Evolutionary conservation across 2,329 filamentous ascomycete species (phyloP).

Genomic region (Ophiostoma himal-ulmi): DNA sequence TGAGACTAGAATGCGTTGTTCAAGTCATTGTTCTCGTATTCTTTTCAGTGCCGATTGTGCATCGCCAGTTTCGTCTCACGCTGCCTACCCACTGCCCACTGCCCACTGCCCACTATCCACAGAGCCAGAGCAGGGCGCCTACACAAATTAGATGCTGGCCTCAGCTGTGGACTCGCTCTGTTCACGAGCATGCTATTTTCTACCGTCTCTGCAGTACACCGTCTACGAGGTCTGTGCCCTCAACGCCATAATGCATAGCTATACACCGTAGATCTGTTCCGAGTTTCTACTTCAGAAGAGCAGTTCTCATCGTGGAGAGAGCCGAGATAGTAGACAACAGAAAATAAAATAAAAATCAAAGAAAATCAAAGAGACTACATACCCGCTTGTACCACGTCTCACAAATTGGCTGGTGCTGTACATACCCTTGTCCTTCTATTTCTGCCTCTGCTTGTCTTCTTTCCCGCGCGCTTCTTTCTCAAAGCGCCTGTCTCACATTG

Average conservation of each 20-base stretch:
- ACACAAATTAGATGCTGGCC: background rate
- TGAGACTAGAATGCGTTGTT: background rate
- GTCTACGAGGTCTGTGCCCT: background rate
- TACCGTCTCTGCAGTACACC: background rate
- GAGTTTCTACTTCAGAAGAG: background rate
- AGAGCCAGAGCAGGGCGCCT: background rate
- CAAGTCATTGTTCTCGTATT: background rate
- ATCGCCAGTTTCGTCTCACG: background rate
- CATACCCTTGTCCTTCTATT: background rate
- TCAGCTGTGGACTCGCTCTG: background rate
- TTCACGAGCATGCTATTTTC: no score
- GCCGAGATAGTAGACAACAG: no score
- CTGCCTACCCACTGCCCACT: background rate
- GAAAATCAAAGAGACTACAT: background rate
- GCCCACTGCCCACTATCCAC: background rate
- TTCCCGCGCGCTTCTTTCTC: constrained; percentile 9
- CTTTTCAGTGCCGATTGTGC: background rate
- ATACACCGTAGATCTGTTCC: background rate
- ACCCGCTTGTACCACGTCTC: constrained; percentile 9
- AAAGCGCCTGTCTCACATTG: constrained; percentile 1
- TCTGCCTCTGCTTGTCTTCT: background rate
- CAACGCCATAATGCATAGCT: background rate
- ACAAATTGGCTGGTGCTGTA: constrained; percentile 1
- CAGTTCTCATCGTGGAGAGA: background rate
- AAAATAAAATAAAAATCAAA: background rate